Conservation (phyloP, 2,329 filamentous ascomycete genomes). For the Metarhizium anisopliae region DNA sequence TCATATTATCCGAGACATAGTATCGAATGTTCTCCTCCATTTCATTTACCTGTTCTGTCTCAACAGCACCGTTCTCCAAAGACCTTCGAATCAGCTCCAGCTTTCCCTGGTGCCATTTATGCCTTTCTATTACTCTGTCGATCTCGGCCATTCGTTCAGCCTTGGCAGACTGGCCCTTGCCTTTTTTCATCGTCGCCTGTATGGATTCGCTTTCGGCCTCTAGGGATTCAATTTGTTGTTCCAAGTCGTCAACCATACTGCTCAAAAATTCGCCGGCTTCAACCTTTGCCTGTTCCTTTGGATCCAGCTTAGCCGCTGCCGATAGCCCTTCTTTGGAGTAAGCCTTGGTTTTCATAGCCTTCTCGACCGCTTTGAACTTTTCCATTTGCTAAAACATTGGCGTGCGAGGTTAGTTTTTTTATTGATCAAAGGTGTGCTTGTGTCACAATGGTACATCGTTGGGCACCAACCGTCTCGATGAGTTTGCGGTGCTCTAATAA, state of each 20-base stretch:
- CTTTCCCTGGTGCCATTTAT: conserved; percentile 94
- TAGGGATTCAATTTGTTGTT: conserved; percentile 83
- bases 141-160: conserved; percentile 83
- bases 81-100: conserved; percentile 84
- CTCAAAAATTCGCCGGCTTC: conserved; percentile 82
- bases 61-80: conserved; percentile 85
- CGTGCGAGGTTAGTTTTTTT: not conserved
- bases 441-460: not conserved
- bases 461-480: conserved; percentile 79
- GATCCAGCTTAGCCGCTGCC: conserved; percentile 85
- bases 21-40: conserved; percentile 90
- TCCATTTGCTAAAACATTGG: conserved; percentile 75
- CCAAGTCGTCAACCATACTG: conserved; percentile 82
- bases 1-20: conserved; percentile 85
- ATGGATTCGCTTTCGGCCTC: conserved; percentile 85
- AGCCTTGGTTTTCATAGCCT: conserved; percentile 99
- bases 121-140: conserved; percentile 73
- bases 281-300: conserved; percentile 92
- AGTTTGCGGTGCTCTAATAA: conserved; percentile 87
- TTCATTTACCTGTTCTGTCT: conserved; percentile 77
- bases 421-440: not conserved
- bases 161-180: conserved; percentile 77
- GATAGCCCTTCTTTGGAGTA: conserved; percentile 97
- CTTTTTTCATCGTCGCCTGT: conserved; percentile 87
- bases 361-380: conserved; percentile 99